Percentiles rank a stretch among this genome's conserved stretches.
Conservation (phyloP, 306 rosid genomes). For the Lathyrus tuberosus region DNA sequence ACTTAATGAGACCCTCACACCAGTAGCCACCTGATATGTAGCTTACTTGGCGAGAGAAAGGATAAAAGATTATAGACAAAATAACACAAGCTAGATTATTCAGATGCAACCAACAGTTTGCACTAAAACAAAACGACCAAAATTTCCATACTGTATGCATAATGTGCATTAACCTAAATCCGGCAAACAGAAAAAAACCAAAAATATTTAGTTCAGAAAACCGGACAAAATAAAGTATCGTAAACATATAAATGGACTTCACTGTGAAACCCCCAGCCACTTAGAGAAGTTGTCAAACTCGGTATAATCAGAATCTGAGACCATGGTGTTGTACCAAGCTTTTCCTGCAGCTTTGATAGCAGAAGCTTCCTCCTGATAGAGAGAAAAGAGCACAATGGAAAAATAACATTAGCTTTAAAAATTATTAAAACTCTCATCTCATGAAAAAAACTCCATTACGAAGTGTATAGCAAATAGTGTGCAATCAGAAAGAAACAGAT, state of each 20-base stretch:
- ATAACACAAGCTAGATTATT: not conserved
- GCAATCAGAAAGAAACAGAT: not conserved
- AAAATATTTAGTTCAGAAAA: not conserved
- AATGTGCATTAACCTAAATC: not conserved
- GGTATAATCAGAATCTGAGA: constrained; percentile 78
- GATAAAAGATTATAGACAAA: not conserved
- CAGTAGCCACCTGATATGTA: not conserved
- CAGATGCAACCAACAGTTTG: constrained; percentile 11
- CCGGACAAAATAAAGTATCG: not conserved
- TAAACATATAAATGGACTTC: constrained; percentile 1
- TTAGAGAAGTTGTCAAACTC: constrained; percentile 78
- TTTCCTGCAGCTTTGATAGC: constrained; percentile 78
- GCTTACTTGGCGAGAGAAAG: not conserved
- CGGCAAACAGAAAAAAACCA: not conserved
- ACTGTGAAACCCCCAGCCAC: constrained; percentile 58
- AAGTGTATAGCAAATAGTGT: not conserved
- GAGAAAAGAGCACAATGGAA: not conserved
- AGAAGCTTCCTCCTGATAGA: constrained; percentile 66
- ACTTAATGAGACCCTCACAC: not conserved
- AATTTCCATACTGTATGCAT: not conserved
- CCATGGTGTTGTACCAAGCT: constrained; percentile 79
- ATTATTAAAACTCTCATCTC: not conserved
- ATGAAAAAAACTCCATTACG: not conserved
- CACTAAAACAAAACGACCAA: not conserved
- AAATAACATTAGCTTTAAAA: not conserved